Conservation (phyloP, 2,329 filamentous ascomycete genomes). For the Alternaria sp. region DNA sequence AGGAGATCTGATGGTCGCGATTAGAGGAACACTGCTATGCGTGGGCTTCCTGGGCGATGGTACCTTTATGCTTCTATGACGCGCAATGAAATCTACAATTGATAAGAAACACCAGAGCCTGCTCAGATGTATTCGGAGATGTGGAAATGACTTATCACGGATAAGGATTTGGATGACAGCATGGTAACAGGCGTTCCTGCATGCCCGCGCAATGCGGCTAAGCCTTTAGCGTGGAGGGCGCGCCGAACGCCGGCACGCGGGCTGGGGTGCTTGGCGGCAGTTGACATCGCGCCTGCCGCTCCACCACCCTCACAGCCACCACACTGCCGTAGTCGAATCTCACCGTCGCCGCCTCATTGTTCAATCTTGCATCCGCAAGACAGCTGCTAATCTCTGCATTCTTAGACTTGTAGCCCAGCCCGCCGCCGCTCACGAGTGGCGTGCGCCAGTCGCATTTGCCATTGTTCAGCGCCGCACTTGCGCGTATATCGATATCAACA, state of each 20-base stretch:
- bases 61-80: constrained; percentile 12
- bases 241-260: not conserved
- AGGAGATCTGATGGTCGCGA: constrained; percentile 13
- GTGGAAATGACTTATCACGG: constrained; percentile 7
- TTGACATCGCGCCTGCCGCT: constrained; percentile 5
- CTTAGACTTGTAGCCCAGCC: not conserved
- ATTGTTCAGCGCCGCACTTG: constrained; percentile 4
- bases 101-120: constrained; percentile 21
- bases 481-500: constrained; percentile 20
- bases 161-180: constrained; percentile 15
- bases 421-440: not conserved
- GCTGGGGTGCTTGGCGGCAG: not conserved
- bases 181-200: constrained; percentile 19
- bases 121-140: constrained; percentile 22
- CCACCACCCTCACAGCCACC: not conserved
- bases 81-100: constrained; percentile 14
- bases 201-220: constrained; percentile 16
- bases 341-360: not conserved
- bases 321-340: not conserved
- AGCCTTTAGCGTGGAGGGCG: constrained; percentile 13
- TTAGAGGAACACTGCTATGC: constrained; percentile 4
- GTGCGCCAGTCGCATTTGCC: constrained; percentile 7
- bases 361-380: not conserved
- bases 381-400: not conserved
- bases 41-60: not conserved